Conservation (phyloP, 371 early-diverging fungal genomes). For the Mortierella sp. region DNA sequence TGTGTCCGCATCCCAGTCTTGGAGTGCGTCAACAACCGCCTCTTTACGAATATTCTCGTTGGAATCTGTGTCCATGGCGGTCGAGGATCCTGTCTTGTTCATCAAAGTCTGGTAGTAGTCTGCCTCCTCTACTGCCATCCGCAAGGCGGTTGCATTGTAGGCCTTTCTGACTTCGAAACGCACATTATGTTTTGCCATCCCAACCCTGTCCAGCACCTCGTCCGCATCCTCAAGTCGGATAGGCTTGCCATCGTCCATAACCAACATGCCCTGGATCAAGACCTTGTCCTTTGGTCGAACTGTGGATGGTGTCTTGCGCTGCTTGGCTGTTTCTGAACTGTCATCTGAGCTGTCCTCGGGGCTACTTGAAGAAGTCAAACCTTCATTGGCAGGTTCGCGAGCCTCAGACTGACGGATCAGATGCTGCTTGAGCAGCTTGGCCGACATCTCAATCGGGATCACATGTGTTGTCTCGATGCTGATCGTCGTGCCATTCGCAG, state of each 20-base stretch:
- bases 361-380: constrained; percentile 40
- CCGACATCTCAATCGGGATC: constrained; percentile 68
- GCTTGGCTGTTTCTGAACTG: constrained; percentile 16
- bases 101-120: constrained; percentile 17
- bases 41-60: not conserved
- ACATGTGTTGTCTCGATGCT: constrained; percentile 72
- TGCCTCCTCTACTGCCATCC: constrained; percentile 43
- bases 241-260: constrained; percentile 55
- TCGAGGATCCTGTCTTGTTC: not conserved
- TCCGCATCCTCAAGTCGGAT: constrained; percentile 55
- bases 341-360: constrained; percentile 46
- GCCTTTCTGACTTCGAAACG: constrained; percentile 52
- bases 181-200: constrained; percentile 46
- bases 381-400: constrained; percentile 18
- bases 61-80: constrained; percentile 13
- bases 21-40: constrained; percentile 2
- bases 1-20: constrained; percentile 40
- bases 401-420: constrained; percentile 43
- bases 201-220: constrained; percentile 41
- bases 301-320: constrained; percentile 11
- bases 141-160: constrained; percentile 46
- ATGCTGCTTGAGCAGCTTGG: constrained; percentile 61
- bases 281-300: constrained; percentile 54
- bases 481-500: constrained; percentile 87
- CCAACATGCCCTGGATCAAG: constrained; percentile 56